phyloP scores from a whole-genome alignment of 805 yeast genomes.

The Hemisphaericaspora nanyangensis region DNA sequence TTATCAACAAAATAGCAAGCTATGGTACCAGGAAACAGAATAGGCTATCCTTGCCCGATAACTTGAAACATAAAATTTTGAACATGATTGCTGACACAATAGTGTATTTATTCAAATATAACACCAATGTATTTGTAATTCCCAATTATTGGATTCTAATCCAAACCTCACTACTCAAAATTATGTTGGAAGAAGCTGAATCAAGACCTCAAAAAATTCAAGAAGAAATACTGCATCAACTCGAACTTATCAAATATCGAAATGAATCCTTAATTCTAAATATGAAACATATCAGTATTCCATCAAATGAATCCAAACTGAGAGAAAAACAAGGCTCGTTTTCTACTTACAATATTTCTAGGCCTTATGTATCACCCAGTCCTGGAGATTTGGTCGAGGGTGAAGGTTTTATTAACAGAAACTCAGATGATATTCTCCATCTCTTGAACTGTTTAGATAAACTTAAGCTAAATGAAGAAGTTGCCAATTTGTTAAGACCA shows the following conservation, averaged over 20 bases:
- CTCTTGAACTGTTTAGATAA: conserved; percentile 36
- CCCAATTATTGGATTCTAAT: conserved; percentile 60
- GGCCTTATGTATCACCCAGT: background rate
- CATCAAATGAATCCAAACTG: conserved; percentile 2
- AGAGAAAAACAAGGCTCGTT: background rate
- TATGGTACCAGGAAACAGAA: background rate
- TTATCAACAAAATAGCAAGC: conserved; percentile 27
- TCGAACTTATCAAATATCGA: conserved; percentile 59
- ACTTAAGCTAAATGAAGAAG: conserved; percentile 24
- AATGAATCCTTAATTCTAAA: conserved; percentile 69
- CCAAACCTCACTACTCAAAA: conserved; percentile 44
- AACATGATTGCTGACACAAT: conserved; percentile 25
- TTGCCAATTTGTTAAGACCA: conserved; percentile 26
- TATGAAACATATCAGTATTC: conserved; percentile 16
- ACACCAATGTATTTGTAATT: conserved; percentile 58
- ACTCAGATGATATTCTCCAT: conserved; percentile 25
- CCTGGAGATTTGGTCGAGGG: background rate
- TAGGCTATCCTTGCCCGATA: conserved; percentile 9
- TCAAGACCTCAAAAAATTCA: conserved; percentile 20
- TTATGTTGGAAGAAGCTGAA: conserved; percentile 19
- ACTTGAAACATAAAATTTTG: conserved; percentile 25
- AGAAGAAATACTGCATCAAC: conserved; percentile 39
- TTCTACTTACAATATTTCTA: background rate
- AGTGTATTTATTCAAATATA: conserved; percentile 42
- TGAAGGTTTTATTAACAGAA: conserved; percentile 16